A percentile compares a stretch with the other conserved stretches of the same genome.
Conservation (phyloP, 805 yeast genomes). For the Wickerhamiella sorbophila region DNA sequence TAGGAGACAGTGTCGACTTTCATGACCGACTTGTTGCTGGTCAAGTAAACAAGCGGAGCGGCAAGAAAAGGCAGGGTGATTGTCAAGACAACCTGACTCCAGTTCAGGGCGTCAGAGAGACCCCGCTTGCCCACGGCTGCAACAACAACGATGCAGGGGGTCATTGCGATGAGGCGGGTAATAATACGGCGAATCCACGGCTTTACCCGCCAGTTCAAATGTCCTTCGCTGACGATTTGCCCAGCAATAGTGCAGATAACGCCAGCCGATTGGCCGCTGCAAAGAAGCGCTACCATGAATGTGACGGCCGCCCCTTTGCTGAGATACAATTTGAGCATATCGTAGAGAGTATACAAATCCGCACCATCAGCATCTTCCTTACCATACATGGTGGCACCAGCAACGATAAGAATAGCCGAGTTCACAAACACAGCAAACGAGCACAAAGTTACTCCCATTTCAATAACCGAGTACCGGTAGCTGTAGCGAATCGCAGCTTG, state of each 20-base stretch:
- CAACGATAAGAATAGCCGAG: conserved; percentile 64
- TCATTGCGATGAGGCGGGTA: conserved; percentile 63
- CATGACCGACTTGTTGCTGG: conserved; percentile 60
- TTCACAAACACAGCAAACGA: conserved; percentile 79
- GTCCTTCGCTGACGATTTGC: conserved; percentile 86
- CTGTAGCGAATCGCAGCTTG: conserved; percentile 58
- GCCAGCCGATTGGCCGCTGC: conserved; percentile 85
- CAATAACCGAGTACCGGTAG: conserved; percentile 56
- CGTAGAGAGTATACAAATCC: conserved; percentile 65
- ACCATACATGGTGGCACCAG: conserved; percentile 64
- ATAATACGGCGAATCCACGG: conserved; percentile 72
- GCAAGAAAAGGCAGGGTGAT: conserved; percentile 69
- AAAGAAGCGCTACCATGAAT: conserved; percentile 69
- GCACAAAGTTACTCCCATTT: conserved; percentile 53
- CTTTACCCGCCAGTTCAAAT: conserved; percentile 59
- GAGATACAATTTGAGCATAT: conserved; percentile 41
- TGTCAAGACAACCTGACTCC: conserved; percentile 77
- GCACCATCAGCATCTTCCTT: conserved; percentile 58
- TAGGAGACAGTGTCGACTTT: conserved; percentile 16
- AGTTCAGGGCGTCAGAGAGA: conserved; percentile 54
- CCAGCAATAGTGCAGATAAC: conserved; percentile 89
- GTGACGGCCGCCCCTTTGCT: conserved; percentile 71
- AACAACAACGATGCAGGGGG: conserved; percentile 68
- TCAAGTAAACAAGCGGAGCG: conserved; percentile 75
- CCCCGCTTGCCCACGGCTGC: conserved; percentile 62